These are phyloP conservation scores for Aspergillus asperescens DNA, from an alignment of 495 filamentous ascomycete genomes.

Conservation along the genomic window DNA sequence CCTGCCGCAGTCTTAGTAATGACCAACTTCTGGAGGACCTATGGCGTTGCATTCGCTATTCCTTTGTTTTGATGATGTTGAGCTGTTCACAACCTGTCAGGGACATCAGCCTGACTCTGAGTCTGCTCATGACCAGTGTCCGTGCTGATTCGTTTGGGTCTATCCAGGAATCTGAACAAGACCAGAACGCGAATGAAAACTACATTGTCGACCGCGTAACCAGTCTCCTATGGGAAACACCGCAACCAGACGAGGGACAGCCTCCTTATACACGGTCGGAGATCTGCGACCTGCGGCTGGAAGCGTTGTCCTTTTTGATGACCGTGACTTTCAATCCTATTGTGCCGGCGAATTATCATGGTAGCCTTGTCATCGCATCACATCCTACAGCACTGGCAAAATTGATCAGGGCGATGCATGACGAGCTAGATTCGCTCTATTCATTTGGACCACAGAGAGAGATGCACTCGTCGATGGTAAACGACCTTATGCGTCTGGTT, in stretches of 20 bases:
- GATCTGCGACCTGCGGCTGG: conserved; percentile 51
- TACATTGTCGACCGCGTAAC: conserved; percentile 58
- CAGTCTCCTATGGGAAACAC: conserved; percentile 53
- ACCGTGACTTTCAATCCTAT: conserved; percentile 40
- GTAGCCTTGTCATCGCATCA: conserved; percentile 47
- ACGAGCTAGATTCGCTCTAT: conserved; percentile 59
- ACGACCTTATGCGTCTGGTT: conserved; percentile 56
- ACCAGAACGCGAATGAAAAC: conserved; percentile 51
- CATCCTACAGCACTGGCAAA: conserved; percentile 53
- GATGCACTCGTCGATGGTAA: conserved; percentile 47
- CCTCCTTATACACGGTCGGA: conserved; percentile 44
- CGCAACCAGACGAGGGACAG: conserved; percentile 42
- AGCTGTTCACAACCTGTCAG: conserved; percentile 52
- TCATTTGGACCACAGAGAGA: conserved; percentile 40
- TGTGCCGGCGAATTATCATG: conserved; percentile 38
- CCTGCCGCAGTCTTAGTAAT: conserved; percentile 43
- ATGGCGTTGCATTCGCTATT: conserved; percentile 56
- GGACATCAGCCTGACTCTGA: conserved; percentile 54
- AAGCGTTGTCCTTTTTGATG: conserved; percentile 52
- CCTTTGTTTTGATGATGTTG: conserved; percentile 61
- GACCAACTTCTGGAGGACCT: conserved; percentile 43
- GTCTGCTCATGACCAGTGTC: conserved; percentile 55
- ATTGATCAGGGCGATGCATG: conserved; percentile 58
- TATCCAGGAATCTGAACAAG: conserved; percentile 46
- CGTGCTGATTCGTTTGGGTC: conserved; percentile 55